Evolutionary conservation across 192 early-diverging fungal genomes (phyloP).

Genomic region (Gamsiella multidivaricata): DNA sequence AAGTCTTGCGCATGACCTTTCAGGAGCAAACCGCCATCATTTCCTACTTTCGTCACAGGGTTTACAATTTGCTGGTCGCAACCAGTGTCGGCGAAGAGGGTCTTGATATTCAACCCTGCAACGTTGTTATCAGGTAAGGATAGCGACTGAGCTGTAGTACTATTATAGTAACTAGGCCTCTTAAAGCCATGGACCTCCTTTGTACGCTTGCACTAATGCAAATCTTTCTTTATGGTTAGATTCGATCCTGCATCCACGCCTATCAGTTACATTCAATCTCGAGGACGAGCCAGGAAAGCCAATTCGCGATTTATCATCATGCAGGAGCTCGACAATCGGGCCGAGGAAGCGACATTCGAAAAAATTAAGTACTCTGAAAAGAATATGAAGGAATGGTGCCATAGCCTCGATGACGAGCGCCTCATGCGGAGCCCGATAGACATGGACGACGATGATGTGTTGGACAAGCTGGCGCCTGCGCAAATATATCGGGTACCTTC

Average conservation of each 20-base stretch:
- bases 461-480: conserved; percentile 14
- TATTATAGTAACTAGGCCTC: too few species aligned
- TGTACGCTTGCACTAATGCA: too few species aligned
- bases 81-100: conserved; percentile 97
- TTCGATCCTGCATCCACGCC: conserved; percentile 83
- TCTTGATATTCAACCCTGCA: conserved; percentile 93
- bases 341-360: conserved; percentile 46
- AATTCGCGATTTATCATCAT: conserved; percentile 83
- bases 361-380: conserved; percentile 61
- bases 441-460: conserved; percentile 5
- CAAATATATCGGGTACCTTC: conserved; percentile 65
- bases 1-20: conserved; percentile 59
- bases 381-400: conserved; percentile 73
- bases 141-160: too few species aligned
- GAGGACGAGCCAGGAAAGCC: conserved; percentile 82
- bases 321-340: conserved; percentile 62
- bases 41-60: conserved; percentile 70
- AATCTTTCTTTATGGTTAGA: conserved; percentile 32
- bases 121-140: conserved; percentile 79
- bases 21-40: conserved; percentile 72
- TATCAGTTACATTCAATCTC: conserved; percentile 89
- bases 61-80: conserved; percentile 84
- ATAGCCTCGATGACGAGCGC: conserved; percentile 54
- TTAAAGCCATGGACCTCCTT: neutral
- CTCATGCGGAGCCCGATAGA: conserved; percentile 23